A percentile compares a stretch with the other conserved stretches of the same genome.
Evolutionary conservation across 805 yeast genomes (phyloP).

Genomic region (Wickerhamiella azyma): DNA sequence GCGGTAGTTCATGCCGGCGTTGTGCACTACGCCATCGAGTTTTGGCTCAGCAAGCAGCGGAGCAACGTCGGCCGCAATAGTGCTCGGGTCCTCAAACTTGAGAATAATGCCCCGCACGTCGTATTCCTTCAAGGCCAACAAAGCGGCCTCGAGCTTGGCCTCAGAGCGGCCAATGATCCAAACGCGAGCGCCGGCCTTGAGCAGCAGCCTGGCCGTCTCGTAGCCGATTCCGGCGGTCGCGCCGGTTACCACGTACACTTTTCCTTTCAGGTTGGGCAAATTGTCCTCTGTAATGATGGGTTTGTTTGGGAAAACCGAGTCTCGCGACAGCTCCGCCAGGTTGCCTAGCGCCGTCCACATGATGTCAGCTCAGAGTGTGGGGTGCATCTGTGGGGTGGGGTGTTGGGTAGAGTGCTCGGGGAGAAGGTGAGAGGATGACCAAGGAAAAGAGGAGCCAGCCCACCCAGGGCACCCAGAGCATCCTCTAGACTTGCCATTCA

Average conservation of each 20-base stretch:
- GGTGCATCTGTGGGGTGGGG: not conserved
- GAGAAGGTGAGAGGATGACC: too few species aligned
- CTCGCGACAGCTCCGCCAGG: not conserved
- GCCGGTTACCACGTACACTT: slow-evolving; percentile 24
- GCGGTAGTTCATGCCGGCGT: slow-evolving; percentile 22
- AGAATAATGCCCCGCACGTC: slow-evolving; percentile 13
- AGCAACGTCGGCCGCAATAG: slow-evolving; percentile 29
- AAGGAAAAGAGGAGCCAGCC: too few species aligned
- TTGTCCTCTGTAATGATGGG: slow-evolving; percentile 13
- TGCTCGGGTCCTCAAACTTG: slow-evolving; percentile 28
- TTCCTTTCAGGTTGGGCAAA: slow-evolving; percentile 26
- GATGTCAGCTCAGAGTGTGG: not conserved
- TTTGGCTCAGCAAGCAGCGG: slow-evolving; percentile 20
- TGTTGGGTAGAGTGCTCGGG: not conserved
- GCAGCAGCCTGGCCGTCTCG: slow-evolving; percentile 16
- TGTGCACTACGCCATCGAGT: slow-evolving; percentile 28
- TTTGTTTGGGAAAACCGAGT: slow-evolving; percentile 2
- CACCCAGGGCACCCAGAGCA: too few species aligned
- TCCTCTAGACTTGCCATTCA: too few species aligned
- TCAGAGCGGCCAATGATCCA: slow-evolving; percentile 29
- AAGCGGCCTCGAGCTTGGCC: slow-evolving; percentile 24
- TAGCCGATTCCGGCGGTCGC: slow-evolving; percentile 20
- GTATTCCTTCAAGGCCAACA: slow-evolving; percentile 22
- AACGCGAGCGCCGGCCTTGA: slow-evolving; percentile 27
- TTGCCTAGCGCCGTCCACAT: not conserved